Conservation (phyloP, 768 basidiomycete genomes). For the Xerocomus potaroensis region DNA sequence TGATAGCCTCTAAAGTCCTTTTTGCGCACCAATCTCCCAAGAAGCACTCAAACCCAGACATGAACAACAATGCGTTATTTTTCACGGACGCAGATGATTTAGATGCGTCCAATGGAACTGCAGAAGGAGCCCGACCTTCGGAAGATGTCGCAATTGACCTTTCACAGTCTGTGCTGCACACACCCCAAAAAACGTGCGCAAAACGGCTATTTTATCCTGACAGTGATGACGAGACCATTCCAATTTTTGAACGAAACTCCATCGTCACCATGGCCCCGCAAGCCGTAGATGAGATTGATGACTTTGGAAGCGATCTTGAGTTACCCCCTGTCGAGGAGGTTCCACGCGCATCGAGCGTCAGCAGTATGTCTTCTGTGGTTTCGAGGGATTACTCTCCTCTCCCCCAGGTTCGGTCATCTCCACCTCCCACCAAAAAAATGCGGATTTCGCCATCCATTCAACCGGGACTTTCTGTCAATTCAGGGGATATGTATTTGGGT, state of each 20-base stretch:
- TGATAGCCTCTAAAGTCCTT: no score
- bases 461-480: slow-evolving; percentile 10
- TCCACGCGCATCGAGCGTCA: slow-evolving; percentile 40
- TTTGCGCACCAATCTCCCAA: no score
- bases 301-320: slow-evolving; percentile 33
- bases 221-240: slow-evolving; percentile 41
- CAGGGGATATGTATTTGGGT: slow-evolving; percentile 51
- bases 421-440: slow-evolving; percentile 49
- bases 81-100: slow-evolving; percentile 59
- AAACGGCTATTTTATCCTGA: slow-evolving; percentile 39
- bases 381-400: slow-evolving; percentile 28
- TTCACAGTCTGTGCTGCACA: background rate
- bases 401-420: slow-evolving; percentile 13
- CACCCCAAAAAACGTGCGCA: slow-evolving; percentile 17
- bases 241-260: slow-evolving; percentile 7
- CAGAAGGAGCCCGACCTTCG: slow-evolving; percentile 5
- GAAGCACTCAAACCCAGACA: background rate
- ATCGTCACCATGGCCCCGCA: slow-evolving; percentile 18
- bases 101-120: slow-evolving; percentile 21
- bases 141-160: background rate
- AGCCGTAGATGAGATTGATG: slow-evolving; percentile 33
- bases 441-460: slow-evolving; percentile 37
- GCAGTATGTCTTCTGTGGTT: slow-evolving; percentile 33
- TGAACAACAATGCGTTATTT: slow-evolving; percentile 37
- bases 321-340: slow-evolving; percentile 29